Conservation (phyloP, 1,139 yeast species). For the Kodamaea ohmeri region DNA sequence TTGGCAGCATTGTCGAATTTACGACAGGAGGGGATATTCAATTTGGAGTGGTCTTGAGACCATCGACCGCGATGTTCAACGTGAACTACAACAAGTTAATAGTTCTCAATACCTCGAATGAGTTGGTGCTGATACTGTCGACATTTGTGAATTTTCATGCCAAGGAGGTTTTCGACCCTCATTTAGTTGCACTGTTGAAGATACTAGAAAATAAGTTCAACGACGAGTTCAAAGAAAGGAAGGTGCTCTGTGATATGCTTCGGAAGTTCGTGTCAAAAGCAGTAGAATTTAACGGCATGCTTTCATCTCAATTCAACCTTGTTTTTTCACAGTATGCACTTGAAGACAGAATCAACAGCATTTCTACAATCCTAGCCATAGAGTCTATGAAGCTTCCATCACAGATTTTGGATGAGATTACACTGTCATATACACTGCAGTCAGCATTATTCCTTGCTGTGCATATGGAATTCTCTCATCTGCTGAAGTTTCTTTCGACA, state of each 20-base stretch:
- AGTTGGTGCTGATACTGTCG: constrained; percentile 26
- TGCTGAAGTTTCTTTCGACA: constrained; percentile 31
- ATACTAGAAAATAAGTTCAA: constrained; percentile 28
- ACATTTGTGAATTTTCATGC: constrained; percentile 28
- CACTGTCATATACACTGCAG: constrained; percentile 28
- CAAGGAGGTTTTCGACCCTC: constrained; percentile 23
- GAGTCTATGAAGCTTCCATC: constrained; percentile 23
- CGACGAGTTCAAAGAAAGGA: constrained; percentile 17
- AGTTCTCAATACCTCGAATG: constrained; percentile 34
- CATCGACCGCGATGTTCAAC: constrained; percentile 32
- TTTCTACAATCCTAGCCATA: constrained; percentile 24
- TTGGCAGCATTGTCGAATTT: constrained; percentile 39
- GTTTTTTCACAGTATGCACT: constrained; percentile 27
- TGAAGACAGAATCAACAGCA: constrained; percentile 15
- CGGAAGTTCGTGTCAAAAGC: constrained; percentile 13
- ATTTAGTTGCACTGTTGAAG: constrained; percentile 19
- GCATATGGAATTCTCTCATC: constrained; percentile 26
- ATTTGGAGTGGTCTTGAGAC: constrained; percentile 35
- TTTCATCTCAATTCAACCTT: constrained; percentile 20
- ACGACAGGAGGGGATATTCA: constrained; percentile 3
- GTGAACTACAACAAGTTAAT: constrained; percentile 31
- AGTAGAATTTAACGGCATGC: constrained; percentile 16
- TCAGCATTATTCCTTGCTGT: constrained; percentile 27
- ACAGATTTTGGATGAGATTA: constrained; percentile 15
- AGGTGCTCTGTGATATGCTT: constrained; percentile 20